A percentile compares a stretch with the other conserved stretches of the same genome.
phyloP scores from a whole-genome alignment of 163 green algal species.

The Botryococcus braunii region DNA sequence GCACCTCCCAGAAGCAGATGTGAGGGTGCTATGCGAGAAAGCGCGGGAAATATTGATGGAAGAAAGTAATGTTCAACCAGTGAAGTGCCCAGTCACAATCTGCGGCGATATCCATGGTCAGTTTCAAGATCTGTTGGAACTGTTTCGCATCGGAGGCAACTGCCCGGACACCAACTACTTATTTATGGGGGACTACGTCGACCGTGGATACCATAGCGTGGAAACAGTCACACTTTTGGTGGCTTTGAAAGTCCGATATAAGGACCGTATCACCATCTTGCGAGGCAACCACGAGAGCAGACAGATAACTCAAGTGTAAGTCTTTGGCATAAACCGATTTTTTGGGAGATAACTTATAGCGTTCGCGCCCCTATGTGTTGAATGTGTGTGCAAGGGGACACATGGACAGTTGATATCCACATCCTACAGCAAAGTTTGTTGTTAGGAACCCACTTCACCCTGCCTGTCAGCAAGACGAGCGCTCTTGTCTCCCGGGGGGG shows the following conservation, averaged over 20 bases:
- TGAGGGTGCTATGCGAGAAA: slow-evolving; percentile 48
- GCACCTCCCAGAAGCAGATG: slow-evolving; percentile 33
- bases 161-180: slow-evolving; percentile 97
- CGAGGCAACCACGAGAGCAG: slow-evolving; percentile 96
- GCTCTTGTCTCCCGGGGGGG: no score
- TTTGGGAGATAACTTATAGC: no score
- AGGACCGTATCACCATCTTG: slow-evolving; percentile 95
- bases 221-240: slow-evolving; percentile 96
- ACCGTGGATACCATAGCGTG: slow-evolving; percentile 90
- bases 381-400: no score
- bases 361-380: no score
- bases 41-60: slow-evolving; percentile 53
- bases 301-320: slow-evolving; percentile 95
- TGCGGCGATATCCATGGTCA: slow-evolving; percentile 97
- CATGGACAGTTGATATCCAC: no score
- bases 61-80: slow-evolving; percentile 79
- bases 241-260: slow-evolving; percentile 94
- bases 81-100: slow-evolving; percentile 90
- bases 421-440: no score
- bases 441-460: no score
- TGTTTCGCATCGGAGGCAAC: slow-evolving; percentile 95
- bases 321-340: not conserved
- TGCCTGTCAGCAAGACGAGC: no score
- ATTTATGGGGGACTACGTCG: slow-evolving; percentile 99
- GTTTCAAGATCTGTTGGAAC: slow-evolving; percentile 96